Evolutionary conservation across 2,329 filamentous ascomycete genomes (phyloP).

Genomic region (Trichoderma gracile): DNA sequence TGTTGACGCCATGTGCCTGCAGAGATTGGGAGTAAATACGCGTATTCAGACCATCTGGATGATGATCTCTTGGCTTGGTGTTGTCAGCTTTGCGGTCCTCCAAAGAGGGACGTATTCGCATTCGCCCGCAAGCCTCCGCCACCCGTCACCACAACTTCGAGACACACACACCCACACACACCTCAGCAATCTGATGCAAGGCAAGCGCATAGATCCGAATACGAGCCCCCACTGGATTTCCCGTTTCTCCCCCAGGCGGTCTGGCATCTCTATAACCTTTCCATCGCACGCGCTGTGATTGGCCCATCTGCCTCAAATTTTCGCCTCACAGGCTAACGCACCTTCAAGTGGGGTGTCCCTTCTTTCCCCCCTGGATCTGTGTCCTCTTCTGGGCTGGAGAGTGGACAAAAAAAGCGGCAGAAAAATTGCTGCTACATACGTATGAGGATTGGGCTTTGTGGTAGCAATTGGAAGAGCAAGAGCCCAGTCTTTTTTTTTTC

Average conservation of each 20-base stretch:
- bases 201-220: conserved; percentile 14
- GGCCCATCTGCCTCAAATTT: not conserved
- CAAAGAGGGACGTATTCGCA: conserved; percentile 22
- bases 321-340: not conserved
- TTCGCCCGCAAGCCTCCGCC: conserved; percentile 9
- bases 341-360: not conserved
- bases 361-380: conserved; percentile 16
- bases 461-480: not conserved
- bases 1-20: no score
- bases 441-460: not conserved
- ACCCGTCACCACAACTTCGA: not conserved
- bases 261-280: not conserved
- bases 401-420: conserved; percentile 6
- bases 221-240: conserved; percentile 9
- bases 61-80: no score
- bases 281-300: conserved; percentile 1
- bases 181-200: not conserved
- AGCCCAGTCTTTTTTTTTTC: no score
- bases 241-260: conserved; percentile 11
- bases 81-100: not conserved
- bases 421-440: not conserved
- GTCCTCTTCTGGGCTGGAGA: not conserved
- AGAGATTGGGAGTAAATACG: not conserved
- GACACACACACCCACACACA: not conserved
- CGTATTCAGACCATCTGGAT: conserved; percentile 3